These are phyloP conservation scores for Nidula niveotomentosa DNA, from an alignment of 1,284 basidiomycete species.

Conservation along the genomic window DNA sequence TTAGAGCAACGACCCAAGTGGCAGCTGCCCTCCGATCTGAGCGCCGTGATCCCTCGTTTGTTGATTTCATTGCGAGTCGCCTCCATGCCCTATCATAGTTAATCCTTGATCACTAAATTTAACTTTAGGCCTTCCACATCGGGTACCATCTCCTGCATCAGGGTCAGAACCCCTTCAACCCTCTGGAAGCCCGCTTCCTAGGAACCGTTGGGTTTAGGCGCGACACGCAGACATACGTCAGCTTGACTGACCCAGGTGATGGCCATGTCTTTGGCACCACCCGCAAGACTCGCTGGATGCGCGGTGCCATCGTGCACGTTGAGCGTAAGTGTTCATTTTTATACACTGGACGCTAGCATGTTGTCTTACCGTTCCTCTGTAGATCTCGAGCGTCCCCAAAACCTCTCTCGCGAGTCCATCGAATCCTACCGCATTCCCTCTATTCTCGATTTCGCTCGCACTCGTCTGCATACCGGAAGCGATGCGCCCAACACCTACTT, in stretches of 20 bases:
- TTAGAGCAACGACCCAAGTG: neutral
- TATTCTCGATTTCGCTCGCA: neutral
- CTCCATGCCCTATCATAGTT: neutral
- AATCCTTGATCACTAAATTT: neutral
- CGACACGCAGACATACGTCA: neutral
- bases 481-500: neutral
- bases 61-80: neutral
- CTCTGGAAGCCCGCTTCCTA: neutral
- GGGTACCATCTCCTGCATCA: conserved; percentile 1
- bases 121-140: neutral
- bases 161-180: conserved; percentile 1
- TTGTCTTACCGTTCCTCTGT: too few relatives aligned
- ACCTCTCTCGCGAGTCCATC: neutral
- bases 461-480: neutral
- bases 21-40: neutral
- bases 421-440: neutral
- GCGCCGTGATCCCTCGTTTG: neutral
- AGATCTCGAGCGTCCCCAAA: conserved; percentile 1
- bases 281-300: neutral
- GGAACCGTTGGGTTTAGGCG: neutral
- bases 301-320: neutral
- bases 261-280: neutral
- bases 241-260: conserved; percentile 1
- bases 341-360: too few relatives aligned
- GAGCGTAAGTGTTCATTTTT: neutral